Evolutionary conservation across 441 rosid species (phyloP).

Genomic region (Syzygium malaccense): DNA sequence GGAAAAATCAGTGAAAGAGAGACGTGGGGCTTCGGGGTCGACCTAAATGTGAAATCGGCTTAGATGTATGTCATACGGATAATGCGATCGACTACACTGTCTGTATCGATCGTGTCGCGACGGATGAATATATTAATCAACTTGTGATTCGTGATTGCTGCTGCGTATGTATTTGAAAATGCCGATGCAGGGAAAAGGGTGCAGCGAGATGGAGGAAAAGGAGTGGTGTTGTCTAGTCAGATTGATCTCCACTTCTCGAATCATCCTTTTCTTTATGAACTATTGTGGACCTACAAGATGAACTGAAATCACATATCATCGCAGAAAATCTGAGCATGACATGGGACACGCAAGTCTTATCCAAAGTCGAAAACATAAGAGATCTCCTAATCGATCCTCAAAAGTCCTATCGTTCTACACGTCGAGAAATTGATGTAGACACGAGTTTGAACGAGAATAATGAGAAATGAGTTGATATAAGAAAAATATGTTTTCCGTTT

Average conservation of each 20-base stretch:
- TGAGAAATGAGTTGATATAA: background rate
- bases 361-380: background rate
- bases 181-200: background rate
- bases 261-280: background rate
- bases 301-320: background rate
- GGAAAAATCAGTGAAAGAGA: background rate
- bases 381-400: background rate
- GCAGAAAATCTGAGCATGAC: background rate
- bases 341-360: background rate
- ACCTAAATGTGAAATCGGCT: background rate
- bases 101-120: background rate
- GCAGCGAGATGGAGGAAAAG: background rate
- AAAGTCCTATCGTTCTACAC: background rate
- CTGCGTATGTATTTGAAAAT: background rate
- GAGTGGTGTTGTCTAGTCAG: background rate
- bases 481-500: background rate
- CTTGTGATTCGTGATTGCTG: background rate
- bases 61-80: background rate
- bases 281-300: background rate
- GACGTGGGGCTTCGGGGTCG: background rate
- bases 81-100: background rate
- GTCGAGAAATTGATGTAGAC: background rate
- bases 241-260: background rate
- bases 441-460: background rate
- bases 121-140: background rate